Percentiles rank a stretch among this genome's conserved stretches.
These are phyloP conservation scores for Dipteronia dyeriana DNA, from an alignment of 345 rosid species.

Conservation along the genomic window DNA sequence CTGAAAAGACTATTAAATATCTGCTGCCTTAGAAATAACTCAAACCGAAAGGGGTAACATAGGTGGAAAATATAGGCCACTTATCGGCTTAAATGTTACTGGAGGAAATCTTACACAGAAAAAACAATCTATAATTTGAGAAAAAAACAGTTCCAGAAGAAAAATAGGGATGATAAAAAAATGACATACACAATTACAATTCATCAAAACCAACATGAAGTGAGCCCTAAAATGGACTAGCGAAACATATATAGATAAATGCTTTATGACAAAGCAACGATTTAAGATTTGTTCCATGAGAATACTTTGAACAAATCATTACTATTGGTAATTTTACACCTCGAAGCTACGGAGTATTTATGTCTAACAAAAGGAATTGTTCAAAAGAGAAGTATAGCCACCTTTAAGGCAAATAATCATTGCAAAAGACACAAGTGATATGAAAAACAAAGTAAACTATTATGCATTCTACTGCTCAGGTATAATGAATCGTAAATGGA, in stretches of 20 bases:
- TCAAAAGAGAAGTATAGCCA: slow-evolving; percentile 6
- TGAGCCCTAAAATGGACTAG: neutral
- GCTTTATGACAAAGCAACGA: neutral
- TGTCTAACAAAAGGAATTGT: slow-evolving; percentile 9
- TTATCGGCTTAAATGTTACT: neutral
- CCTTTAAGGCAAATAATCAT: neutral
- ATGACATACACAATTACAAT: neutral
- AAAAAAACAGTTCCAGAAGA: neutral
- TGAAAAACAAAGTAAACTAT: neutral
- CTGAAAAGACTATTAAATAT: neutral
- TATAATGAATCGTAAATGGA: neutral
- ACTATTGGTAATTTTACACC: neutral
- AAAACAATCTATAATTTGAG: neutral
- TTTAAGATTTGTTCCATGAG: neutral
- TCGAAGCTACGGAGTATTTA: neutral
- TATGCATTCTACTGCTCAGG: neutral
- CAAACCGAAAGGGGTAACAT: too few species aligned
- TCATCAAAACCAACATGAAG: neutral
- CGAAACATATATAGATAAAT: neutral
- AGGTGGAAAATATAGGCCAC: neutral
- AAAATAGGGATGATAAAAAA: neutral
- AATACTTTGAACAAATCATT: neutral
- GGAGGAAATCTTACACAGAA: neutral
- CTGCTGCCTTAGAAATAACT: neutral
- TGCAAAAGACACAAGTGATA: neutral